A percentile compares a stretch with the other conserved stretches of the same genome.
Conservation (phyloP, 306 rosid species). For the Spatholobus suberectus region DNA sequence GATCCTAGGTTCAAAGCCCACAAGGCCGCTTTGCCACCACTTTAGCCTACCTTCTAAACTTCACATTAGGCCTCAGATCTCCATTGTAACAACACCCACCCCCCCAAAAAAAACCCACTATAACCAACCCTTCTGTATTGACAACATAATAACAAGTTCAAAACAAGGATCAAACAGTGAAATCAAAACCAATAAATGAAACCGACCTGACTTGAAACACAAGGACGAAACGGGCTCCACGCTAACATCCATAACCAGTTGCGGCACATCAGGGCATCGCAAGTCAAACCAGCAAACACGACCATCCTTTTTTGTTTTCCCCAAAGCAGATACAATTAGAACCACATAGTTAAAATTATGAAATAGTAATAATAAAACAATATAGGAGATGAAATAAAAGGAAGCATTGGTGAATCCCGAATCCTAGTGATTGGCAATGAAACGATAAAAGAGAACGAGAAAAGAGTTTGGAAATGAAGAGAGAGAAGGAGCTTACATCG, state of each 20-base stretch:
- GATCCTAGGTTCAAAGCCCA: neutral
- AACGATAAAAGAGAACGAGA: neutral
- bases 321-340: neutral
- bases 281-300: slow-evolving; percentile 94
- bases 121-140: neutral
- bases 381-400: neutral
- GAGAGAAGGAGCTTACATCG: slow-evolving; percentile 55
- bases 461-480: neutral
- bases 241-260: slow-evolving; percentile 67
- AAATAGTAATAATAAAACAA: neutral
- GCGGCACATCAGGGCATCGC: slow-evolving; percentile 72
- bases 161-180: neutral
- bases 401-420: neutral
- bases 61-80: neutral
- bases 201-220: slow-evolving; percentile 74
- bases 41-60: neutral
- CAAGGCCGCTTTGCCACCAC: neutral
- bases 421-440: slow-evolving; percentile 6
- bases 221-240: slow-evolving; percentile 73
- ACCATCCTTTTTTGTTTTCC: slow-evolving; percentile 68
- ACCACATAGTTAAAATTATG: neutral
- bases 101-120: neutral
- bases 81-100: too few species aligned
- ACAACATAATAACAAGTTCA: neutral
- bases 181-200: neutral